These are phyloP conservation scores for Dalbergia oliveri DNA, from an alignment of 306 rosid genomes.

Conservation along the genomic window DNA sequence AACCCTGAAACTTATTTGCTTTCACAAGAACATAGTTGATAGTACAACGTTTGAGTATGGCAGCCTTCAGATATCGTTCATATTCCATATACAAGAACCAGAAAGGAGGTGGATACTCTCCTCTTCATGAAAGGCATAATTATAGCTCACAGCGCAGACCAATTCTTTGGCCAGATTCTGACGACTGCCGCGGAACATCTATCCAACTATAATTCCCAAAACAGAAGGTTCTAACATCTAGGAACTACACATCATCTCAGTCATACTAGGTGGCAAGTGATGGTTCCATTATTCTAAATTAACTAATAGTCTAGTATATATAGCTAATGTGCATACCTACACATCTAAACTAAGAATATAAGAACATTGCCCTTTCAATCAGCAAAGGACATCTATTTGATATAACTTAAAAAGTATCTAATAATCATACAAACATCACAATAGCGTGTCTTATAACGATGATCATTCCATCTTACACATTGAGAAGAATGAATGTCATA, in stretches of 20 bases:
- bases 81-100: background rate
- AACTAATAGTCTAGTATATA: background rate
- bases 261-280: background rate
- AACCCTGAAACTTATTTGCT: background rate
- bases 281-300: background rate
- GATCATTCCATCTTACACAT: background rate
- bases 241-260: no score
- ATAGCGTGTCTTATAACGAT: background rate
- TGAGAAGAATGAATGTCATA: background rate
- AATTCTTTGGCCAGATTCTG: background rate
- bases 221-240: no score
- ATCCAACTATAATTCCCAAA: background rate
- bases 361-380: no score
- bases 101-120: background rate
- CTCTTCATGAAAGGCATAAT: slow-evolving; percentile 6
- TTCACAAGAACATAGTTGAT: background rate
- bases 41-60: background rate
- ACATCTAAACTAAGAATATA: background rate
- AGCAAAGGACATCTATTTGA: no score
- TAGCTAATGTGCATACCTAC: background rate
- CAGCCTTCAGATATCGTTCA: background rate
- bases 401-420: no score
- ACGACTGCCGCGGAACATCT: background rate
- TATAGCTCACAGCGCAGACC: background rate
- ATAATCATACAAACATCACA: no score